Conservation (phyloP, 2,329 filamentous ascomycete genomes). For the Neocucurbitaria cava region DNA sequence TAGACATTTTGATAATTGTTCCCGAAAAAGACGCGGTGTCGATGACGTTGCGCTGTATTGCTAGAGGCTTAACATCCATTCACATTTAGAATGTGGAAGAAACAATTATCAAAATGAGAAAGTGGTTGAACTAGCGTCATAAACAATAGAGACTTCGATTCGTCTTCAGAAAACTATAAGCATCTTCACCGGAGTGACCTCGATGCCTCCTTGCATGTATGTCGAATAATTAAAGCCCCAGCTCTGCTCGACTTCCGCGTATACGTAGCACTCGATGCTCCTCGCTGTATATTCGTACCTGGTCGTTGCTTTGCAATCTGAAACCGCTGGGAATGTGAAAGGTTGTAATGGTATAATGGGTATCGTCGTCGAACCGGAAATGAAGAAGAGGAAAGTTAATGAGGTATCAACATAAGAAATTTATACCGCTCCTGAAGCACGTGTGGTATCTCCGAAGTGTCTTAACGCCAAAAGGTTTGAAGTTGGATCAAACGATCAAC, state of each 20-base stretch:
- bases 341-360: slow-evolving; percentile 44
- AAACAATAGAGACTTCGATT: slow-evolving; percentile 16
- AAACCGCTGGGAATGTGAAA: slow-evolving; percentile 29
- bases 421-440: slow-evolving; percentile 26
- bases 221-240: slow-evolving; percentile 22
- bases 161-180: slow-evolving; percentile 5
- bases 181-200: slow-evolving; percentile 9
- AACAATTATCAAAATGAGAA: background rate
- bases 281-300: slow-evolving; percentile 25
- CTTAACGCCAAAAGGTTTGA: slow-evolving; percentile 28
- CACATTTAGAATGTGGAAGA: background rate
- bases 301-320: slow-evolving; percentile 34
- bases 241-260: slow-evolving; percentile 20
- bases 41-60: background rate
- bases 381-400: slow-evolving; percentile 27
- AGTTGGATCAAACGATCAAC: slow-evolving; percentile 13
- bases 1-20: background rate
- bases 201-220: slow-evolving; percentile 17
- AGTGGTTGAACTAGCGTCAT: background rate
- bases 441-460: slow-evolving; percentile 38
- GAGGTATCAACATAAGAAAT: slow-evolving; percentile 29
- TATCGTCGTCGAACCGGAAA: slow-evolving; percentile 44
- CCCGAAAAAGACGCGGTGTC: too few species aligned
- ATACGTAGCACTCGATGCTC: slow-evolving; percentile 19
- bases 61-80: background rate